Base-by-base conservation (phyloP, 805 yeast species). In the Candida morakotiae region DNA sequence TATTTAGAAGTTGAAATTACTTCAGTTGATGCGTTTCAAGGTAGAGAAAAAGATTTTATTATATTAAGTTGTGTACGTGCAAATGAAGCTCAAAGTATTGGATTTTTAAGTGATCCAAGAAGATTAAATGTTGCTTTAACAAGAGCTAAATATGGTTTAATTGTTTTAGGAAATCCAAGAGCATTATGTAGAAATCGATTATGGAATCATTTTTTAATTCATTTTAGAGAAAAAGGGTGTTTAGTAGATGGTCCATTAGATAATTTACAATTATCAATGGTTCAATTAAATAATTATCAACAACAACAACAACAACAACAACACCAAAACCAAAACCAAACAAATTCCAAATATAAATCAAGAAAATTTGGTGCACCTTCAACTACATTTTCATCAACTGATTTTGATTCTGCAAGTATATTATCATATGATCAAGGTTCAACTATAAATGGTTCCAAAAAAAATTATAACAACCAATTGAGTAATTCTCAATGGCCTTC, bases 231-330 rank as follows among this genome's bases (percentile, higher is more conserved):
- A 48, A 76, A 74, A 39, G 95, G 95, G 1, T 84, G 94, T 59
- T 65, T 89, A 22, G 97, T 89, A 19, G 96, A 89, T 57, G 97
- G 97, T 9, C 79, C 87, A 1, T 67, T 89, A 46, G 91, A 83
- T 41, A 84, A 79, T 48, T 69, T 89, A 44, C 93, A 83, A 55
- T 62, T 83, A 35, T 80, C 88, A 42, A 68, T 81, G 40, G 79
- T 83, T 16, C 83, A 77, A 45, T 65, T 64, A 42, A 51, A 51
- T 24, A 37, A 41, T 17, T 69, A 42, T 56, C 15, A 61, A 55
- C 45, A 61, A 61, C 29, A 23, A 21, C 23, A 26, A 6, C 16
- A 24, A 14, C 24, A 19, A 19, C 5, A 5, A 6, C 5, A 24
- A 24, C n/a, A n/a, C n/a, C n/a, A n/a, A n/a, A n/a, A n/a, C n/a